A percentile compares a stretch with the other conserved stretches of the same genome.
Evolutionary conservation across 208 protist species (phyloP).

Genomic region (Histomonas meleagridis): DNA sequence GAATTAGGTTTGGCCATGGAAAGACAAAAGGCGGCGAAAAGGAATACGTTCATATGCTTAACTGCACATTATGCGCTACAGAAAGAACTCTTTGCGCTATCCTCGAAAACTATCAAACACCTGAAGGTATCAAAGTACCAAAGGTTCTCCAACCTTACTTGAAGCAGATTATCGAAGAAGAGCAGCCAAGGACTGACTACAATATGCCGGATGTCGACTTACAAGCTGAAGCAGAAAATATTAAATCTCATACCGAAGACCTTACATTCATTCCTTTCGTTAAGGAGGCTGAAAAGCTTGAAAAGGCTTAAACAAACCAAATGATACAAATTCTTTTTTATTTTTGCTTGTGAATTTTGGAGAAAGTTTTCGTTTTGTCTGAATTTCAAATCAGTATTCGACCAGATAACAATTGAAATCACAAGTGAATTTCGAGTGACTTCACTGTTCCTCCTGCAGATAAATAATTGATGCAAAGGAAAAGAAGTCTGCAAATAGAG

Average conservation of each 20-base stretch:
- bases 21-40: slow-evolving; percentile 60
- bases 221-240: not conserved
- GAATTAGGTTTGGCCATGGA: slow-evolving; percentile 29
- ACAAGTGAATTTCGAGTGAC: too few relatives aligned
- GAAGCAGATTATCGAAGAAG: not conserved
- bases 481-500: too few relatives aligned
- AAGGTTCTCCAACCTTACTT: slow-evolving; percentile 61
- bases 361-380: too few relatives aligned
- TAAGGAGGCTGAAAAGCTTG: slow-evolving; percentile 9
- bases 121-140: slow-evolving; percentile 60
- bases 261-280: slow-evolving; percentile 44
- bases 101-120: slow-evolving; percentile 93
- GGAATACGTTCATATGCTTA: slow-evolving; percentile 98
- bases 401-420: too few relatives aligned
- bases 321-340: too few relatives aligned
- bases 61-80: slow-evolving; percentile 82
- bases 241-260: not conserved
- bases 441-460: too few relatives aligned
- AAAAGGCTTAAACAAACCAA: too few relatives aligned
- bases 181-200: not conserved
- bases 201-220: slow-evolving; percentile 32
- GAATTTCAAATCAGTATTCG: too few relatives aligned
- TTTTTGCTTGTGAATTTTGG: too few relatives aligned
- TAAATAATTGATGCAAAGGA: too few relatives aligned
- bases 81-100: slow-evolving; percentile 96